These are phyloP conservation scores for Eucalyptus rudis DNA, from an alignment of 345 rosid genomes.

Conservation along the genomic window DNA sequence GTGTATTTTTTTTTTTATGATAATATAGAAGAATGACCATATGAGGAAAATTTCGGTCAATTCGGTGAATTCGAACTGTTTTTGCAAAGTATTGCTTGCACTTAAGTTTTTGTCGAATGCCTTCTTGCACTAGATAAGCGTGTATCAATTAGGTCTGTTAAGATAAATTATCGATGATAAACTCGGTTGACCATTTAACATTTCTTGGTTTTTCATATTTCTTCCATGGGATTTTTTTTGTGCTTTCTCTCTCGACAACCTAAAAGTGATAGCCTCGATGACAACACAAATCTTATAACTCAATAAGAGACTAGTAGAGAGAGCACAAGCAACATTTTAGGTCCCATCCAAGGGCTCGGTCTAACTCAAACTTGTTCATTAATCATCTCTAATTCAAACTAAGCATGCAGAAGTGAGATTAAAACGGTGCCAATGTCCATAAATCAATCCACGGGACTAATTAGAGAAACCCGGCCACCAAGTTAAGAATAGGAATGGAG, in stretches of 20 bases:
- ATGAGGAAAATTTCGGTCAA: not conserved
- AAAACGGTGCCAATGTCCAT: fast-evolving
- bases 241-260: not conserved
- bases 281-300: not conserved
- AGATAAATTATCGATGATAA: not conserved
- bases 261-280: not conserved
- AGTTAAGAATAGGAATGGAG: not conserved
- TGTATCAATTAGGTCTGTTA: not conserved
- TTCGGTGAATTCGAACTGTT: fast-evolving
- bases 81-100: not conserved
- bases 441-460: fast-evolving
- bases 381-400: not conserved
- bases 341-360: not conserved
- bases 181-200: too few relatives aligned
- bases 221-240: fast-evolving
- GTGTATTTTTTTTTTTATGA: not conserved
- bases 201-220: not conserved
- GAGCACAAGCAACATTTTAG: not conserved
- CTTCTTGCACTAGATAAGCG: not conserved
- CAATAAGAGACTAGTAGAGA: not conserved
- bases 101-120: not conserved
- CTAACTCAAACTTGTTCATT: not conserved
- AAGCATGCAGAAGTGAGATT: fast-evolving
- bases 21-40: not conserved
- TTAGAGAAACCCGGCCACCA: not conserved